Conservation (phyloP, 768 basidiomycete genomes). For the Coprinopsis cinerea region DNA sequence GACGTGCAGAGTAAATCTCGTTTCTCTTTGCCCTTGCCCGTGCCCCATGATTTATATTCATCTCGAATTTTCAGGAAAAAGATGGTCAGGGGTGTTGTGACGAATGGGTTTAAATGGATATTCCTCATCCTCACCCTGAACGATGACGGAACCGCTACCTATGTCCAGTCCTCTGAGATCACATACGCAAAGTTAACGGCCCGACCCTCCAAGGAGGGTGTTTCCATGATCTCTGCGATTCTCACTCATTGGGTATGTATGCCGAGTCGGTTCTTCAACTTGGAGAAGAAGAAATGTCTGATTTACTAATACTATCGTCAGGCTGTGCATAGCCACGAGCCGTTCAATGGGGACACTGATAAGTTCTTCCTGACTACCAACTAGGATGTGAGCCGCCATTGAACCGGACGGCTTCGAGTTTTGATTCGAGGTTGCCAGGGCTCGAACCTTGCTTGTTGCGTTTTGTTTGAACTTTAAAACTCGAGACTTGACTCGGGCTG, state of each 20-base stretch:
- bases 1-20: conserved; percentile 1
- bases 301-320: too few species aligned
- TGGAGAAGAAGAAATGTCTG: too few species aligned
- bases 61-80: conserved; percentile 8
- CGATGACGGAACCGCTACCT: not conserved
- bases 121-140: conserved; percentile 11
- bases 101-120: conserved; percentile 6
- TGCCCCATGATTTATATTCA: not conserved
- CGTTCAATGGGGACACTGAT: too few species aligned
- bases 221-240: conserved; percentile 5
- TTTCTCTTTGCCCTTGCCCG: not conserved
- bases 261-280: too few species aligned
- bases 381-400: too few species aligned
- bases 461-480: too few species aligned
- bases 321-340: too few species aligned
- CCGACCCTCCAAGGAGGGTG: not conserved
- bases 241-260: conserved; percentile 7
- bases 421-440: too few species aligned
- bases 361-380: too few species aligned
- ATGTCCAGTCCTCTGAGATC: conserved; percentile 5
- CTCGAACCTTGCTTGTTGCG: too few species aligned
- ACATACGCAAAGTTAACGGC: not conserved
- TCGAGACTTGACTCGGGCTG: too few species aligned
- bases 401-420: too few species aligned
- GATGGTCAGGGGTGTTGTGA: conserved; percentile 5